These are phyloP conservation scores for Luffa aegyptiaca DNA, from an alignment of 306 rosid species.

Conservation along the genomic window DNA sequence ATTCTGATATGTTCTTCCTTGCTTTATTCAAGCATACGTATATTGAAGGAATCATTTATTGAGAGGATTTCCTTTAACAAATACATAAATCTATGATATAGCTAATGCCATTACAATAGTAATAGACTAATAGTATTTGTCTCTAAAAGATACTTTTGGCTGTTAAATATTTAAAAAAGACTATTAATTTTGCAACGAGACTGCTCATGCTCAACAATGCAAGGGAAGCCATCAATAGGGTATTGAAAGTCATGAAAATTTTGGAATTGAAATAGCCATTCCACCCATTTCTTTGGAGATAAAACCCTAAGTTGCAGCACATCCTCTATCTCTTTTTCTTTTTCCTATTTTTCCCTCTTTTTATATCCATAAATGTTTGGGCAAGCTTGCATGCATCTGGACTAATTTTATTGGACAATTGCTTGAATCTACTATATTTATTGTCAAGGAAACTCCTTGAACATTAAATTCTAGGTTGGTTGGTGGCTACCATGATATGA, in stretches of 20 bases:
- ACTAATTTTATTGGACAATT: not conserved
- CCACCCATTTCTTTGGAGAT: slow-evolving; percentile 2
- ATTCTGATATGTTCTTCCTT: not conserved
- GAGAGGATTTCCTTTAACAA: not conserved
- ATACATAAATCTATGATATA: not conserved
- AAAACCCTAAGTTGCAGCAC: not conserved
- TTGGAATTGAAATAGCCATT: not conserved
- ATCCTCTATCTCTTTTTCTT: not conserved
- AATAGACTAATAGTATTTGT: not conserved
- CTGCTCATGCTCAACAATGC: not conserved
- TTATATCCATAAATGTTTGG: not conserved
- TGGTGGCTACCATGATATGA: not conserved
- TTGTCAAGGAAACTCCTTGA: not conserved
- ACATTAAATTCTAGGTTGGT: not conserved
- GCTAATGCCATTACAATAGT: not conserved
- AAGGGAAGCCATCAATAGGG: not conserved
- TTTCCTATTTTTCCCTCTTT: too few species aligned
- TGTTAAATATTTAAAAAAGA: not conserved
- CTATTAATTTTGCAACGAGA: not conserved
- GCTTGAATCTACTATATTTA: not conserved
- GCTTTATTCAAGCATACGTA: not conserved
- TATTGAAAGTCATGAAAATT: not conserved
- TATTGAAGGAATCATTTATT: not conserved
- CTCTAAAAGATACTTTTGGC: not conserved
- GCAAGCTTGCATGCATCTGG: not conserved